A percentile compares a stretch with the other conserved stretches of the same genome.
These are phyloP conservation scores for Eimeria sp. DNA, from an alignment of 169 alveolate species.

Conservation along the genomic window DNA sequence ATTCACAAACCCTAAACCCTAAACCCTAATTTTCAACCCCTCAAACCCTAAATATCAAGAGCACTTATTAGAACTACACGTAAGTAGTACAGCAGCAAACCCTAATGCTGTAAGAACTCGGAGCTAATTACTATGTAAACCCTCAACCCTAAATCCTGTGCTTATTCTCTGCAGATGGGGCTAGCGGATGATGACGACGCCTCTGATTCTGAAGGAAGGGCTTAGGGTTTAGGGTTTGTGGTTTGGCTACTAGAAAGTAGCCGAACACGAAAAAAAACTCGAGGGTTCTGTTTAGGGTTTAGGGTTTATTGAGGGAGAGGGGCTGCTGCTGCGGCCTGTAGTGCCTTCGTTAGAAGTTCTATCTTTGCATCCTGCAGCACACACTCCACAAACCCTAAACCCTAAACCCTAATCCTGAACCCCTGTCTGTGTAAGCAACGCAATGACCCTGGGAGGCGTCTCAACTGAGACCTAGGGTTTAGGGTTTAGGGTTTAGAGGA, in stretches of 20 bases:
- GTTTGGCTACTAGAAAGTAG: too few relatives aligned
- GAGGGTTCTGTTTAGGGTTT: too few relatives aligned
- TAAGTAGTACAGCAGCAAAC: neutral
- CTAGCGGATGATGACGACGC: neutral
- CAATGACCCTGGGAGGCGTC: neutral
- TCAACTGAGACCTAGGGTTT: neutral
- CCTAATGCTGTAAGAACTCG: neutral
- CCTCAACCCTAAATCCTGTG: conserved; percentile 6
- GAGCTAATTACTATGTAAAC: neutral
- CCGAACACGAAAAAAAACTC: too few relatives aligned
- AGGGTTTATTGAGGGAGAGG: too few relatives aligned
- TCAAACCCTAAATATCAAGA: neutral
- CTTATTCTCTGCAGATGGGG: neutral
- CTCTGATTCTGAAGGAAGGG: neutral
- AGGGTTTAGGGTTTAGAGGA: neutral
- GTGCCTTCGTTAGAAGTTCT: conserved; percentile 65
- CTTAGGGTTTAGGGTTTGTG: too few relatives aligned
- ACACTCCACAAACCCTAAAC: conserved; percentile 10
- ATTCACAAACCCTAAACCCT: conserved; percentile 36
- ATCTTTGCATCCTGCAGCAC: conserved; percentile 72
- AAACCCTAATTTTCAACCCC: conserved; percentile 49
- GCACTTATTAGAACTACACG: neutral
- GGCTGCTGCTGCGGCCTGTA: neutral
- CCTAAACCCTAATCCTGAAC: neutral
- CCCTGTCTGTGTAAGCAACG: neutral